Percentiles rank a stretch among this genome's conserved stretches.
phyloP scores from a whole-genome alignment of 2,329 filamentous ascomycete genomes.

The Hymenoscyphus linearis region DNA sequence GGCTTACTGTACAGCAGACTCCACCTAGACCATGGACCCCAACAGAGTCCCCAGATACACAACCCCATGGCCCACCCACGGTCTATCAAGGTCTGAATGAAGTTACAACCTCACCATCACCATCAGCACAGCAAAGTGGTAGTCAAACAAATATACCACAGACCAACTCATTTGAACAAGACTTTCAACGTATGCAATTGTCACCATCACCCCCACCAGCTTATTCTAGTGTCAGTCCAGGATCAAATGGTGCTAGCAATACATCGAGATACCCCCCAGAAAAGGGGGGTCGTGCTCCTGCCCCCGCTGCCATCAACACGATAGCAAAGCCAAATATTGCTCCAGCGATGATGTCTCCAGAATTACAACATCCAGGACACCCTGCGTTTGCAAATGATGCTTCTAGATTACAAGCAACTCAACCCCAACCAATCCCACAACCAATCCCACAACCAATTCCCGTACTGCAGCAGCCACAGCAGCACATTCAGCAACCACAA shows the following conservation, averaged over 20 bases:
- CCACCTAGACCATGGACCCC: conserved; percentile 81
- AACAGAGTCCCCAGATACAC: conserved; percentile 80
- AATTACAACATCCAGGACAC: conserved; percentile 58
- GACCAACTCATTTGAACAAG: conserved; percentile 73
- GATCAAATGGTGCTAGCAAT: conserved; percentile 35
- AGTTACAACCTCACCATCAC: conserved; percentile 42
- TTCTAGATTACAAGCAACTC: conserved; percentile 42
- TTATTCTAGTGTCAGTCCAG: conserved; percentile 71
- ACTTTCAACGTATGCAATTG: conserved; percentile 77
- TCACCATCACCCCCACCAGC: conserved; percentile 87
- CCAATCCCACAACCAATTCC: conserved; percentile 23
- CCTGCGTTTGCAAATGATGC: conserved; percentile 88
- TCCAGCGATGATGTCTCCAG: conserved; percentile 32
- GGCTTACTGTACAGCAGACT: conserved; percentile 29
- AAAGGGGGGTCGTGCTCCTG: conserved; percentile 45
- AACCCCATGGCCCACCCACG: conserved; percentile 83
- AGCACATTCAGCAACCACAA: conserved; percentile 12
- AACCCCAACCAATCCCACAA: conserved; percentile 30
- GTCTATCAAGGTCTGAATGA: conserved; percentile 84
- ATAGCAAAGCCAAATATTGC: conserved; percentile 33
- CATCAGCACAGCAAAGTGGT: conserved; percentile 34
- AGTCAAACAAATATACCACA: conserved; percentile 48
- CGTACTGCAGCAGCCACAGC: conserved; percentile 21
- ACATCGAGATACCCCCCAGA: conserved; percentile 67
- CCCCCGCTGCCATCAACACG: conserved; percentile 26